These are phyloP conservation scores for Tricholoma saponaceum DNA, from an alignment of 768 basidiomycete species.

Conservation along the genomic window DNA sequence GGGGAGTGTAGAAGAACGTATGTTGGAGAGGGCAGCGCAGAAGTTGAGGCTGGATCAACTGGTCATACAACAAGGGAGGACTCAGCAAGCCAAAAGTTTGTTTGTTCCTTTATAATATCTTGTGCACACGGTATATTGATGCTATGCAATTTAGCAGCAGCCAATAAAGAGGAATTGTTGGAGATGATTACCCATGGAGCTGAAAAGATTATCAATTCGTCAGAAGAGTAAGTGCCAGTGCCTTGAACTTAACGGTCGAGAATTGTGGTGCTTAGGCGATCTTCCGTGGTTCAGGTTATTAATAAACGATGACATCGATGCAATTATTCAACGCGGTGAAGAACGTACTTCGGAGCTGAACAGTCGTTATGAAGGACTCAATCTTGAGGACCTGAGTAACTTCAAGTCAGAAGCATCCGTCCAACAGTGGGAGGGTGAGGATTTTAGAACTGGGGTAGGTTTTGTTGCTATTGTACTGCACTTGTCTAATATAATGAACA, in stretches of 20 bases:
- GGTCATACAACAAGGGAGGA: constrained; percentile 93
- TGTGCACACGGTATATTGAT: background rate
- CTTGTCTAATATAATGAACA: constrained; percentile 21
- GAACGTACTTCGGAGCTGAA: constrained; percentile 85
- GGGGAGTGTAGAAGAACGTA: constrained; percentile 92
- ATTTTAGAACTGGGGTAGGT: constrained; percentile 74
- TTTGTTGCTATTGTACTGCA: background rate
- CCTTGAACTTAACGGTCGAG: background rate
- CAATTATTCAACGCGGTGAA: constrained; percentile 88
- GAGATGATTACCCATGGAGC: constrained; percentile 99
- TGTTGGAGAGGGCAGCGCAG: constrained; percentile 92
- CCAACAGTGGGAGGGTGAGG: constrained; percentile 95
- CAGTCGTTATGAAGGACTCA: constrained; percentile 88
- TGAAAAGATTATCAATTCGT: constrained; percentile 88
- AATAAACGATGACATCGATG: constrained; percentile 90
- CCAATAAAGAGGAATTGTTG: constrained; percentile 91
- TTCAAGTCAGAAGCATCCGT: constrained; percentile 93
- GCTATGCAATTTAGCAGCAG: constrained; percentile 54
- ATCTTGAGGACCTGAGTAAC: constrained; percentile 92
- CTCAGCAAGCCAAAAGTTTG: constrained; percentile 74
- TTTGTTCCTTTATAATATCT: background rate
- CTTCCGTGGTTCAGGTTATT: constrained; percentile 43
- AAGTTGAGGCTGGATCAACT: constrained; percentile 93
- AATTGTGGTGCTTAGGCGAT: background rate
- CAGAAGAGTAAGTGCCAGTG: constrained; percentile 54